phyloP scores from a whole-genome alignment of 2,329 filamentous ascomycete genomes.

The Aspergillus aculeatus region DNA sequence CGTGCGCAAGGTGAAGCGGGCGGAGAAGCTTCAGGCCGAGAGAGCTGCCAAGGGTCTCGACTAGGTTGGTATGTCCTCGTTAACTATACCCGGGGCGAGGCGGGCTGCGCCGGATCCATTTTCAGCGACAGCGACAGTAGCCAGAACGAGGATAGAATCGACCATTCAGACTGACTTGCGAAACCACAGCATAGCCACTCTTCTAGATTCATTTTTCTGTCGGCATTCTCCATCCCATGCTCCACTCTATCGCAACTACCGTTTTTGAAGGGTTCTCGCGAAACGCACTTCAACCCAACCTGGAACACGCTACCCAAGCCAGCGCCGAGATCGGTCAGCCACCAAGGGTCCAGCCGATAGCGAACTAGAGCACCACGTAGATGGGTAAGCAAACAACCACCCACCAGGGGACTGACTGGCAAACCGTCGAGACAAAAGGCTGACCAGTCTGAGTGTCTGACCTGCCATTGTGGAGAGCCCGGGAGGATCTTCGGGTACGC shows the following conservation, averaged over 20 bases:
- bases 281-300: neutral
- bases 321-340: neutral
- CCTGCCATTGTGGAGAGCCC: slow-evolving; percentile 5
- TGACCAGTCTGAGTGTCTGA: neutral
- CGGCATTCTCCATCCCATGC: neutral
- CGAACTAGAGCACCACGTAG: neutral
- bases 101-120: neutral
- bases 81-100: neutral
- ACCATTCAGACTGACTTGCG: neutral
- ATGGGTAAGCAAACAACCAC: neutral
- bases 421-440: neutral
- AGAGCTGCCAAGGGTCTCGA: slow-evolving; percentile 17
- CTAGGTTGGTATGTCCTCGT: slow-evolving; percentile 5
- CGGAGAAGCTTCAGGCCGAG: slow-evolving; percentile 38
- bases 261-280: slow-evolving; percentile 3
- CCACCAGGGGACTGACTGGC: neutral
- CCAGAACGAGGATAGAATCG: neutral
- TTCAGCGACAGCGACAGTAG: neutral
- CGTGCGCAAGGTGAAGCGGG: slow-evolving; percentile 42
- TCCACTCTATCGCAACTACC: neutral
- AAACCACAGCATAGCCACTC: neutral
- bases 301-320: slow-evolving; percentile 2
- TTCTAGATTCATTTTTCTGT: neutral
- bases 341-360: neutral
- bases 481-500: slow-evolving; percentile 7